Conservation (phyloP, 2,329 filamentous ascomycete genomes). For the Bimuria novae-zelandiae region DNA sequence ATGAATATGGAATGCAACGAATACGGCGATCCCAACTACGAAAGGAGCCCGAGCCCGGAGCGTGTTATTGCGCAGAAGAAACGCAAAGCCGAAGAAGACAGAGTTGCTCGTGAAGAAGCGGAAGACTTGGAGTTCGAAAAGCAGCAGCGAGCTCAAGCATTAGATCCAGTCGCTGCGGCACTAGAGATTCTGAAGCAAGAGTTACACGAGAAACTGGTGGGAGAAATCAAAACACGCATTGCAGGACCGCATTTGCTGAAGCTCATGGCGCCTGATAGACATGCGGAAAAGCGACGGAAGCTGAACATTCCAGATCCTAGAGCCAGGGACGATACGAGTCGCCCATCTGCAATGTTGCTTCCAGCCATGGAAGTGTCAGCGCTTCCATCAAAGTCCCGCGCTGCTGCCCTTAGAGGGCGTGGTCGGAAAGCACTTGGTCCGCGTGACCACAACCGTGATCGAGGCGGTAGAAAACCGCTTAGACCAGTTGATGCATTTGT, state of each 20-base stretch:
- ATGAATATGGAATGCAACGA: constrained; percentile 88
- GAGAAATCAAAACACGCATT: constrained; percentile 86
- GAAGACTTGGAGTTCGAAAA: constrained; percentile 89
- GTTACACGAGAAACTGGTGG: constrained; percentile 82
- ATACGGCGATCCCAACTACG: constrained; percentile 68
- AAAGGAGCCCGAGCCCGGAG: constrained; percentile 58
- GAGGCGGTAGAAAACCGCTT: constrained; percentile 46
- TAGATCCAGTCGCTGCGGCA: constrained; percentile 89
- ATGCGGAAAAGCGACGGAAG: constrained; percentile 76
- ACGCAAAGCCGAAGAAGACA: constrained; percentile 68
- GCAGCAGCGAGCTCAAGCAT: constrained; percentile 79
- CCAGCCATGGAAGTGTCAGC: constrained; percentile 65
- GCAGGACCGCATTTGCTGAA: constrained; percentile 80
- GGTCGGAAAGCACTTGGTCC: constrained; percentile 50
- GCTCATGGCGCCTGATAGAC: constrained; percentile 80
- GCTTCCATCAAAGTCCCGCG: constrained; percentile 63
- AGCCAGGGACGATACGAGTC: constrained; percentile 61
- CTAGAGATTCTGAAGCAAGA: constrained; percentile 78
- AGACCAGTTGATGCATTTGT: constrained; percentile 52
- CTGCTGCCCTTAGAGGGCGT: constrained; percentile 47
- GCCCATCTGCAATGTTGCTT: constrained; percentile 58
- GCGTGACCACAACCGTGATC: constrained; percentile 49
- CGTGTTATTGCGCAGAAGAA: constrained; percentile 54
- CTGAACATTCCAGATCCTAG: constrained; percentile 74
- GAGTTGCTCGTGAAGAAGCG: constrained; percentile 73